Evolutionary conservation across 2,329 filamentous ascomycete species (phyloP).

Genomic region (Calonectria crousiana): DNA sequence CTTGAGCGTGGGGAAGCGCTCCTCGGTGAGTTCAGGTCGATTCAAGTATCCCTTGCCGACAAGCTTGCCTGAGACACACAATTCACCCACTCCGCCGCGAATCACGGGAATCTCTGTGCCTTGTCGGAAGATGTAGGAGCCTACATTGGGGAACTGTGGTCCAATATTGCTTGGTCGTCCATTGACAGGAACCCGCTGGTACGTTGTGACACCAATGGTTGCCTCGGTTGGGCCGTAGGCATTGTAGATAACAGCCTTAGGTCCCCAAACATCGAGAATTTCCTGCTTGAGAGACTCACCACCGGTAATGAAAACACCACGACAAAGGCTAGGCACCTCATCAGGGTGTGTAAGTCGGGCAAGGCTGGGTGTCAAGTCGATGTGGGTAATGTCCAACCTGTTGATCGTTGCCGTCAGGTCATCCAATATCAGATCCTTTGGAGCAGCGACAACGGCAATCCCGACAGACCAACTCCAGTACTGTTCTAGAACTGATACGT

Average conservation of each 20-base stretch:
- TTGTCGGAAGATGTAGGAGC: conserved; percentile 81
- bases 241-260: conserved; percentile 86
- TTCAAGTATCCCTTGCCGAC: conserved; percentile 93
- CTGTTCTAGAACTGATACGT: conserved; percentile 92
- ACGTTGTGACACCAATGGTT: conserved; percentile 93
- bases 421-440: conserved; percentile 86
- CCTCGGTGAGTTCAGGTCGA: conserved; percentile 78
- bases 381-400: conserved; percentile 83
- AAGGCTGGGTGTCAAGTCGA: conserved; percentile 90
- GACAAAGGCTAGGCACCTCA: conserved; percentile 82
- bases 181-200: conserved; percentile 80
- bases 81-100: conserved; percentile 84
- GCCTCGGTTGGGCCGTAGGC: conserved; percentile 93
- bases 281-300: conserved; percentile 91
- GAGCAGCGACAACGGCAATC: conserved; percentile 84
- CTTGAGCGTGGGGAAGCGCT: conserved; percentile 78
- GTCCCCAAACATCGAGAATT: conserved; percentile 88
- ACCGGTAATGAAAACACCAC: conserved; percentile 92
- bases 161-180: conserved; percentile 92
- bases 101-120: conserved; percentile 79
- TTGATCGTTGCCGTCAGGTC: conserved; percentile 82
- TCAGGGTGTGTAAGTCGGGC: conserved; percentile 83
- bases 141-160: conserved; percentile 87
- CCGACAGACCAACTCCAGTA: conserved; percentile 97
- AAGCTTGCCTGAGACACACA: conserved; percentile 88